phyloP scores from a whole-genome alignment of 352 stramenopile genomes.

The Phytophthora melonis region DNA sequence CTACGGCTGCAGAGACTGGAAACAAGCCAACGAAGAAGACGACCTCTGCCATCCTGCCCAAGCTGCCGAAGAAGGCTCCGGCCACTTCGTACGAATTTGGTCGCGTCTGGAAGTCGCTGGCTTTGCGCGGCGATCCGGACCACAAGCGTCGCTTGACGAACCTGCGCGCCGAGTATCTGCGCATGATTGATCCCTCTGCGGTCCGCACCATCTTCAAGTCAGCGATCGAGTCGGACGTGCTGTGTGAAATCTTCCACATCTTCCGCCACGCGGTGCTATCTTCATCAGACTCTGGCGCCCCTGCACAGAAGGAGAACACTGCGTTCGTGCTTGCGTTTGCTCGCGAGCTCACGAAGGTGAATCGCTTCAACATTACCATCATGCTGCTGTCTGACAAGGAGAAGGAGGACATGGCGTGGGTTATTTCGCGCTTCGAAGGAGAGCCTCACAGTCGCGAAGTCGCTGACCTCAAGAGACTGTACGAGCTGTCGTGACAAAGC shows the following conservation, averaged over 20 bases:
- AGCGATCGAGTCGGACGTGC: constrained; percentile 79
- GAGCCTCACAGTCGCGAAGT: constrained; percentile 22
- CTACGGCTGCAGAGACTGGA: not conserved
- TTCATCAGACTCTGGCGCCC: not conserved
- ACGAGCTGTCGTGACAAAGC: constrained; percentile 46
- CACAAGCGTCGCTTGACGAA: constrained; percentile 38
- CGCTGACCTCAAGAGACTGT: constrained; percentile 51
- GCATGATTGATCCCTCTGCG: constrained; percentile 41
- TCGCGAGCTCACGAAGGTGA: constrained; percentile 52
- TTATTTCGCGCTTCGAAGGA: constrained; percentile 42
- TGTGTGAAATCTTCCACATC: constrained; percentile 73
- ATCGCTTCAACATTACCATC: constrained; percentile 81
- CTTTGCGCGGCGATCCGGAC: constrained; percentile 47
- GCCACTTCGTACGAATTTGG: constrained; percentile 82
- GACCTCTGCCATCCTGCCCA: constrained; percentile 41
- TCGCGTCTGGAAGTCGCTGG: constrained; percentile 82
- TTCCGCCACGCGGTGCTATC: constrained; percentile 42
- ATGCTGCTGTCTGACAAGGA: constrained; percentile 81
- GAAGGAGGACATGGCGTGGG: constrained; percentile 65
- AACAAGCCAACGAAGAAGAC: constrained; percentile 13
- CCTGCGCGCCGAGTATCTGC: constrained; percentile 64
- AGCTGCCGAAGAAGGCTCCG: constrained; percentile 71
- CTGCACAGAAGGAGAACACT: not conserved
- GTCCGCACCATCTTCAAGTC: constrained; percentile 72
- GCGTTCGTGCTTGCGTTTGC: constrained; percentile 53